Evolutionary conservation across 139 green algal species (phyloP).

Genomic region (Volvox africanus): DNA sequence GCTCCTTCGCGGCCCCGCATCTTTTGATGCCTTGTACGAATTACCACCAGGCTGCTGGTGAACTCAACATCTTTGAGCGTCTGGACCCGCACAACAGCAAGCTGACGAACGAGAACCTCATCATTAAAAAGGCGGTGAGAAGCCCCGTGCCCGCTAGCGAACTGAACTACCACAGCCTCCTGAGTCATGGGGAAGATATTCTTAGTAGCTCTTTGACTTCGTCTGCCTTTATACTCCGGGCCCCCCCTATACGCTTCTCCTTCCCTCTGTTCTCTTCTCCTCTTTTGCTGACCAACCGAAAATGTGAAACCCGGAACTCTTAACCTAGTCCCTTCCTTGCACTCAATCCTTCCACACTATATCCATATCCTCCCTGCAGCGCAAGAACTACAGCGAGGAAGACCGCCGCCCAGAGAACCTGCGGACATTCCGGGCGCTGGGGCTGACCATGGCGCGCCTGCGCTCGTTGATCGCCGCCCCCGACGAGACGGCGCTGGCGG

Average conservation of each 20-base stretch:
- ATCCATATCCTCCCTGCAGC: neutral
- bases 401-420: constrained; percentile 69
- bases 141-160: neutral
- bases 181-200: no score
- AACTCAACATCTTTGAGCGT: constrained; percentile 82
- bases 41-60: constrained; percentile 35
- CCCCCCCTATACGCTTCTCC: neutral
- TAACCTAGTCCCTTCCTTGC: neutral
- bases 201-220: neutral
- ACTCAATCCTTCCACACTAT: no score
- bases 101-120: constrained; percentile 64
- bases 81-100: constrained; percentile 55
- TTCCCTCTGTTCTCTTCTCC: neutral
- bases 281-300: neutral
- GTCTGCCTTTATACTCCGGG: neutral
- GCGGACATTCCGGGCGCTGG: constrained; percentile 77
- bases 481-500: constrained; percentile 41
- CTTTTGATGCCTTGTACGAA: no score
- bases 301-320: no score
- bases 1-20: no score
- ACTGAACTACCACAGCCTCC: no score
- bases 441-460: constrained; percentile 83
- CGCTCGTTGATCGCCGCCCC: constrained; percentile 71
- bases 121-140: constrained; percentile 84
- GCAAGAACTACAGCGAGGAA: constrained; percentile 68